Conservation (phyloP, 2,329 filamentous ascomycete genomes). For the Penicillium sp. region DNA sequence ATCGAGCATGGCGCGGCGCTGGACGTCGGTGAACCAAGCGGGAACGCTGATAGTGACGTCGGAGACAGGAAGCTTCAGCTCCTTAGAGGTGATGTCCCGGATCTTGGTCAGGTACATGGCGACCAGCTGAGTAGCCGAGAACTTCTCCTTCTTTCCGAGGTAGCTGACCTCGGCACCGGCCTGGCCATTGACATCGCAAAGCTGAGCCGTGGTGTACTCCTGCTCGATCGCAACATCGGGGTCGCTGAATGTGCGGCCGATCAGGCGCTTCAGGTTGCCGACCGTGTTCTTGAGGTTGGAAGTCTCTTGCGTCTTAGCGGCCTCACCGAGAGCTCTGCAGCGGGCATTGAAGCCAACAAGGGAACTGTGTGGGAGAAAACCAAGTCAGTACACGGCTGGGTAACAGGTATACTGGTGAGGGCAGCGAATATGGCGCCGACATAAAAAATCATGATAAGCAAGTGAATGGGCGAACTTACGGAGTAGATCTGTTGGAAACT, state of each 20-base stretch:
- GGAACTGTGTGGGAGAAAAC: constrained; percentile 53
- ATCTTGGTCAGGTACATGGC: constrained; percentile 95
- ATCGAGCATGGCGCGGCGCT: constrained; percentile 81
- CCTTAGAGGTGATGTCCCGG: constrained; percentile 73
- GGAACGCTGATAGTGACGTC: constrained; percentile 92
- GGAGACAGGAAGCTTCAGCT: constrained; percentile 82
- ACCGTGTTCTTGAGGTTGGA: constrained; percentile 99
- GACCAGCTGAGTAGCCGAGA: constrained; percentile 84
- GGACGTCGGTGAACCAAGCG: constrained; percentile 91
- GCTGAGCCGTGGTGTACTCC: constrained; percentile 73
- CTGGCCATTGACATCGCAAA: constrained; percentile 86
- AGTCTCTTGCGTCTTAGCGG: constrained; percentile 96
- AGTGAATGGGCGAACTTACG: too few relatives aligned
- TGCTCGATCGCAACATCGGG: constrained; percentile 91
- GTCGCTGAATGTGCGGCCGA: constrained; percentile 75
- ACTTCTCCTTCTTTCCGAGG: constrained; percentile 87
- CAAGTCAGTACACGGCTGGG: constrained; percentile 39
- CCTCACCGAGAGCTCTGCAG: constrained; percentile 84
- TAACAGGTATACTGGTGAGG: too few relatives aligned
- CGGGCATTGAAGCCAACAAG: constrained; percentile 92
- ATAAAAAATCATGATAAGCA: too few relatives aligned
- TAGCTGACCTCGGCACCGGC: constrained; percentile 91
- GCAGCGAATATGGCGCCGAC: too few relatives aligned
- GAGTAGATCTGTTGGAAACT: constrained; percentile 98
- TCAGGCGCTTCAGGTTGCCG: constrained; percentile 80